Base-by-base conservation (phyloP, 768 basidiomycete genomes). In the Podaxis sp. region DNA sequence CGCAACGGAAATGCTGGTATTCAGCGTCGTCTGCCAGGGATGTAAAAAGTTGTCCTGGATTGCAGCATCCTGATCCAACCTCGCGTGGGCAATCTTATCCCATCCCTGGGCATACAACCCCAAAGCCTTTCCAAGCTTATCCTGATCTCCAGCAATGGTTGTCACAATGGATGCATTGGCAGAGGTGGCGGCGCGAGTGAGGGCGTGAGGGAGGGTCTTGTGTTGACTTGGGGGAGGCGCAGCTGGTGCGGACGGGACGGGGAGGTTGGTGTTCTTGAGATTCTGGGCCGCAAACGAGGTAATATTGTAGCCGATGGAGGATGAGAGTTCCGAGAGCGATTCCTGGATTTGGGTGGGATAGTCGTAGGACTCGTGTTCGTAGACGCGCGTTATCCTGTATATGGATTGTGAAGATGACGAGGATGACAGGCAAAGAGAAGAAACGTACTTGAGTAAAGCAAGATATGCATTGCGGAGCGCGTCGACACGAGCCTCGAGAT, bases 191-290 rank as follows among this genome's bases (percentile, higher is more conserved):
- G 95, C 89, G 54, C 97, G 89, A 18, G 87, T 82, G 55, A 98
- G 84, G 0, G 97, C 96, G 67, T 98, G 97, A 0, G 97, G 93
- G 55, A 98, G 89, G 0, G 97, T 98, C 86, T 98, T 98, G 79
- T 95, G 94, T 67, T 88, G 89, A 27, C 77, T 70, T 2, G 77
- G 74, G 23, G 84, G 80, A 1, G 84, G 78, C 0, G 86, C 73
- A 47, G 84, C 68, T 18, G 88, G 84, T 2, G 82, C 74, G 28
- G 65, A 59, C 16, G 93, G 91, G 1, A 84, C 79, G 48, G 94
- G 93, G 42, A 95, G 82, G 70, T 89, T 90, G 38, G 93, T 95
- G 55, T 91, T 92, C 72, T 92, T 93, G 70, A 93, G 83, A 74
- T 94, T 93, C 68, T 82, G 84, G 3, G 92, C 91, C 21, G 94